These are phyloP conservation scores for Nakazawaea sp. DNA, from an alignment of 805 yeast genomes.

Conservation along the genomic window DNA sequence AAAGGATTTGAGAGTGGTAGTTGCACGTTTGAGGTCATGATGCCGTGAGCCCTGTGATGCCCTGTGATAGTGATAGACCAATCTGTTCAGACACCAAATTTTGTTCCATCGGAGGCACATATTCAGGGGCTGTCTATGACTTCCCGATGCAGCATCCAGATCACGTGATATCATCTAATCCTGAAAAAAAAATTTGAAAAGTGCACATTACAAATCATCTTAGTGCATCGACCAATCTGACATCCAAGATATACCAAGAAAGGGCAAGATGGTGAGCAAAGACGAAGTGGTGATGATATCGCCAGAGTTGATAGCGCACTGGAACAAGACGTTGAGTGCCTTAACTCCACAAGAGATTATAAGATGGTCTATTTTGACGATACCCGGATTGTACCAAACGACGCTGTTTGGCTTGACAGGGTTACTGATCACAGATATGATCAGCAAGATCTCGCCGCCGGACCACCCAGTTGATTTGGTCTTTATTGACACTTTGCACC, in stretches of 20 bases:
- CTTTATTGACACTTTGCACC: slow-evolving; percentile 86
- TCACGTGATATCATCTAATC: no score
- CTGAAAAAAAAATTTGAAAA: no score
- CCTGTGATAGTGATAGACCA: no score
- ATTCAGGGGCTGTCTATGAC: no score
- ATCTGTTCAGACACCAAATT: no score
- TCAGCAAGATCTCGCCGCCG: slow-evolving; percentile 40
- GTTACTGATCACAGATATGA: slow-evolving; percentile 77
- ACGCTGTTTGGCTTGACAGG: slow-evolving; percentile 96
- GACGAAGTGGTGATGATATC: slow-evolving; percentile 25
- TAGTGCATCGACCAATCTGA: no score
- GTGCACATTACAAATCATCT: no score
- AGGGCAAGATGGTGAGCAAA: no score
- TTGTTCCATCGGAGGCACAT: no score
- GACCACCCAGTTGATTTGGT: slow-evolving; percentile 58
- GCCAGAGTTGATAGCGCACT: slow-evolving; percentile 51
- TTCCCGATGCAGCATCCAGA: no score
- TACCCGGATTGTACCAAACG: slow-evolving; percentile 80
- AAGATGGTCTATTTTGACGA: slow-evolving; percentile 76
- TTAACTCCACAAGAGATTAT: slow-evolving; percentile 66
- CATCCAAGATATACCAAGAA: no score
- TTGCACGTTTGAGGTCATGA: slow-evolving; percentile 9
- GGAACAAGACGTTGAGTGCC: slow-evolving; percentile 54
- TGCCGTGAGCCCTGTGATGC: not conserved
- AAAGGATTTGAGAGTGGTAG: slow-evolving; percentile 15